Evolutionary conservation across 495 filamentous ascomycete genomes (phyloP).

Genomic region (Penicillium robsamsonii): DNA sequence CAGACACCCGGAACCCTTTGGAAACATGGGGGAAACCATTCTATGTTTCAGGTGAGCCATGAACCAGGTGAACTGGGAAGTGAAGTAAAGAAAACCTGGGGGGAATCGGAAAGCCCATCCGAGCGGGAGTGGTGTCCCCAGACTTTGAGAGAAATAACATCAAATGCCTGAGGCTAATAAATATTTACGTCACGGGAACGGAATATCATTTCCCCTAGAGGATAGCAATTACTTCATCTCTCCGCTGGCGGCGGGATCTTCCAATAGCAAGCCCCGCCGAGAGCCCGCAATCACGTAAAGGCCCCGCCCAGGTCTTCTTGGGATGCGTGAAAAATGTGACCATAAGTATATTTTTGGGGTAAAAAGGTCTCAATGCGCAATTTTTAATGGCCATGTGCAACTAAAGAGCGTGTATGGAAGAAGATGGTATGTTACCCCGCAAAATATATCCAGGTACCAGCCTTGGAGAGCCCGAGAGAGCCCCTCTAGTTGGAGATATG

Average conservation of each 20-base stretch:
- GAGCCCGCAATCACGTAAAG: constrained; percentile 29
- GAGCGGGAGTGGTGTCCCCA: constrained; percentile 1
- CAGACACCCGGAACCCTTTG: neutral
- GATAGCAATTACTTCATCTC: constrained; percentile 20
- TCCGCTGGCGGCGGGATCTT: constrained; percentile 23
- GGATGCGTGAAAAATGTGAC: constrained; percentile 12
- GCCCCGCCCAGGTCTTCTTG: constrained; percentile 16
- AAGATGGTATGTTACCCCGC: constrained; percentile 23
- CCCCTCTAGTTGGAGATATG: constrained; percentile 22
- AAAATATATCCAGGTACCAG: constrained; percentile 30
- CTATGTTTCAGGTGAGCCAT: neutral
- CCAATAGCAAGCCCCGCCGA: constrained; percentile 28
- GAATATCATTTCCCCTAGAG: constrained; percentile 7
- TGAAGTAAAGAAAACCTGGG: neutral
- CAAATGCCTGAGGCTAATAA: constrained; percentile 1
- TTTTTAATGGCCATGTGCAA: constrained; percentile 1
- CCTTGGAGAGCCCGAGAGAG: neutral
- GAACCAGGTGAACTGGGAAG: neutral
- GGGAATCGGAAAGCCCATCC: neutral
- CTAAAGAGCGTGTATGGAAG: neutral
- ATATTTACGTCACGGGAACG: constrained; percentile 7
- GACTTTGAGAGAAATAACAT: neutral
- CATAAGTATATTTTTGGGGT: constrained; percentile 6
- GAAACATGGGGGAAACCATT: neutral
- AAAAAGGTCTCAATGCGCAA: constrained; percentile 1